phyloP scores from a whole-genome alignment of 2,329 filamentous ascomycete species.

The Sphaerulina musiva region DNA sequence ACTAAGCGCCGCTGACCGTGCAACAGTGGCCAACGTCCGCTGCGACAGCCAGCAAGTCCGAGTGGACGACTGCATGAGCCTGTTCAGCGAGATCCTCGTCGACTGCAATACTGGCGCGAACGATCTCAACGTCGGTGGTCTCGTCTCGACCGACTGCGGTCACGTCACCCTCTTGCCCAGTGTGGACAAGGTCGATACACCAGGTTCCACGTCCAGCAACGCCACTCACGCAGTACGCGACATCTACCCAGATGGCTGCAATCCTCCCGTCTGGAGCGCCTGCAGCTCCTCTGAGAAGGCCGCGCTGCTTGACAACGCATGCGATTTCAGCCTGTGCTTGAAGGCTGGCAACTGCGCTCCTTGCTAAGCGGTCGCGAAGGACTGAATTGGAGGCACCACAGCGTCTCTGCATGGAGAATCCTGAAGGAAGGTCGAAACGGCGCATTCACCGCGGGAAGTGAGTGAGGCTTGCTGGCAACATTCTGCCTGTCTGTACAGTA shows the following conservation, averaged over 20 bases:
- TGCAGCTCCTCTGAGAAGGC: conserved; percentile 7
- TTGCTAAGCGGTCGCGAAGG: background rate
- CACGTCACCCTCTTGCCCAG: background rate
- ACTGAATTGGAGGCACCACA: background rate
- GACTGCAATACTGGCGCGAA: background rate
- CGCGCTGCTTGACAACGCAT: conserved; percentile 6
- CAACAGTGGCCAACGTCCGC: conserved; percentile 1
- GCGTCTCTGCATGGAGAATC: no score
- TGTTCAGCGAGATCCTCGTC: background rate
- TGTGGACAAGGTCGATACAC: background rate
- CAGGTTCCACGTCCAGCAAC: background rate
- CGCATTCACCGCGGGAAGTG: no score
- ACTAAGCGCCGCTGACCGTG: background rate
- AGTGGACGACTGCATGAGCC: background rate
- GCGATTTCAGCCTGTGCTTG: conserved; percentile 8
- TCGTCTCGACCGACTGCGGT: conserved; percentile 1
- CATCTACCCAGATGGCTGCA: conserved; percentile 1
- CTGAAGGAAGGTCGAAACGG: no score
- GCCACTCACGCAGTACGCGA: background rate
- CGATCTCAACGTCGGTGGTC: background rate
- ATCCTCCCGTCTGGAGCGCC: conserved; percentile 8
- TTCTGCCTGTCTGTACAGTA: no score
- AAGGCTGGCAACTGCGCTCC: conserved; percentile 9
- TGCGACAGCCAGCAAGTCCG: conserved; percentile 1
- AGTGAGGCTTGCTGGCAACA: no score